phyloP scores from a whole-genome alignment of 2,329 filamentous ascomycete species.

The Cladobotryum mycophilum region DNA sequence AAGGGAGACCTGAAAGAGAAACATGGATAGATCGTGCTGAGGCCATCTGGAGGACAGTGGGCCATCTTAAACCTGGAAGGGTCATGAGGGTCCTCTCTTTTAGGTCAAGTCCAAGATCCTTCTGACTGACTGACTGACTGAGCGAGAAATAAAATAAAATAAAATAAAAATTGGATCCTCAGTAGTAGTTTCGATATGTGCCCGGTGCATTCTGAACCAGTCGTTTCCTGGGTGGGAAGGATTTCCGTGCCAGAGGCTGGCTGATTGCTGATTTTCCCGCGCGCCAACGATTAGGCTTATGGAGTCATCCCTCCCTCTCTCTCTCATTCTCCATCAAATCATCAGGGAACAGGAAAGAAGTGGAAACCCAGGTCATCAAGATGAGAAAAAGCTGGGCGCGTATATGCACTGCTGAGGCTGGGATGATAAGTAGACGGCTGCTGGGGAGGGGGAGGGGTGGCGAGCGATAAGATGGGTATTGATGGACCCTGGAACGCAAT shows the following conservation, averaged over 20 bases:
- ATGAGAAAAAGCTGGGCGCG: too few relatives aligned
- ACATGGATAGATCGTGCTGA: conserved; percentile 3
- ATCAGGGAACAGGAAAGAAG: neutral
- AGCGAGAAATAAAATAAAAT: too few relatives aligned
- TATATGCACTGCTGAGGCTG: too few relatives aligned
- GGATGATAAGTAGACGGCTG: neutral
- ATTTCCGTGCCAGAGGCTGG: too few relatives aligned
- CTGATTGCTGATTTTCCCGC: too few relatives aligned
- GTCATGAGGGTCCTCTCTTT: neutral
- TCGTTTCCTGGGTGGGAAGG: neutral
- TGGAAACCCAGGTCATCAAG: too few relatives aligned
- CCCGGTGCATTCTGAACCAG: neutral
- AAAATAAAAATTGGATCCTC: neutral
- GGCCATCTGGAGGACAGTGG: conserved; percentile 5
- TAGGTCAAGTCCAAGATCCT: neutral
- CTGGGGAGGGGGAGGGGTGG: conserved; percentile 12
- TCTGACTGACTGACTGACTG: neutral
- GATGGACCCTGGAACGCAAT: too few relatives aligned
- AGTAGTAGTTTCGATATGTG: neutral
- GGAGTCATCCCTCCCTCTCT: neutral
- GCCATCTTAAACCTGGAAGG: conserved; percentile 1
- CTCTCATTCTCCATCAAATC: neutral
- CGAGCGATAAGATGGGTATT: too few relatives aligned
- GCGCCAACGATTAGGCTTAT: too few relatives aligned
- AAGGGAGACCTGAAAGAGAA: neutral